Evolutionary conservation across 176 grass and related monocot genomes (phyloP).

Genomic region (Musa schizocarpa): DNA sequence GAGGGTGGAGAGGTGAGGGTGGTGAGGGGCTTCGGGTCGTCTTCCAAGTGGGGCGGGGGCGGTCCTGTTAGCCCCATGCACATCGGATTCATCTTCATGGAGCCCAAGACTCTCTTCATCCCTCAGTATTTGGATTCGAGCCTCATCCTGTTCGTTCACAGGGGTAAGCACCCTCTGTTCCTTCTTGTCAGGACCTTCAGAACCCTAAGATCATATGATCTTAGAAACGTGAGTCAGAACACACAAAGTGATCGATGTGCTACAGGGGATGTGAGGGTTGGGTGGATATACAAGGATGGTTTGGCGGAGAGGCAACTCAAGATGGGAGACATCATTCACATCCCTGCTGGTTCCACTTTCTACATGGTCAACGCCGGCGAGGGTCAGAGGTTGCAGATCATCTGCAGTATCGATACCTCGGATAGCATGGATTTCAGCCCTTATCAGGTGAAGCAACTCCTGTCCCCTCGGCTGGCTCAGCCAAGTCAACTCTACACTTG

Average conservation of each 20-base stretch:
- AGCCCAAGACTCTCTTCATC: conserved; percentile 83
- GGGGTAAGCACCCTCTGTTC: conserved; percentile 25
- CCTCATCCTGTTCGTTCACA: conserved; percentile 61
- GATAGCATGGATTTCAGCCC: conserved; percentile 51
- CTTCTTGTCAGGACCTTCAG: no score
- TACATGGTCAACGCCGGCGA: conserved; percentile 75
- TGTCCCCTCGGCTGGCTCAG: neutral
- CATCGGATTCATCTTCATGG: conserved; percentile 80
- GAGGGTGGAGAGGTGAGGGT: conserved; percentile 68
- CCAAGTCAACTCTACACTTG: neutral
- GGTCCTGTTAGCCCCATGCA: conserved; percentile 30
- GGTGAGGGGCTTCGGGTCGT: conserved; percentile 32
- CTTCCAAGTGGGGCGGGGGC: neutral
- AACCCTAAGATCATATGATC: no score
- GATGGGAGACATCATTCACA: conserved; percentile 84
- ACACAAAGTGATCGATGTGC: neutral
- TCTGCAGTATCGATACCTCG: conserved; percentile 74
- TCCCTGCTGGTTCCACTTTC: conserved; percentile 71
- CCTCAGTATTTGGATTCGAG: conserved; percentile 83
- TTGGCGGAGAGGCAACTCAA: conserved; percentile 69
- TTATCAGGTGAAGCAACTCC: conserved; percentile 38
- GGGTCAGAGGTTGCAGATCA: conserved; percentile 63
- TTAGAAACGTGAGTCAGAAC: no score
- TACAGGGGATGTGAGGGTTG: conserved; percentile 64
- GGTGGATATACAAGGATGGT: conserved; percentile 55